phyloP scores from a whole-genome alignment of 495 filamentous ascomycete species.

The Apiosordaria backusii region DNA sequence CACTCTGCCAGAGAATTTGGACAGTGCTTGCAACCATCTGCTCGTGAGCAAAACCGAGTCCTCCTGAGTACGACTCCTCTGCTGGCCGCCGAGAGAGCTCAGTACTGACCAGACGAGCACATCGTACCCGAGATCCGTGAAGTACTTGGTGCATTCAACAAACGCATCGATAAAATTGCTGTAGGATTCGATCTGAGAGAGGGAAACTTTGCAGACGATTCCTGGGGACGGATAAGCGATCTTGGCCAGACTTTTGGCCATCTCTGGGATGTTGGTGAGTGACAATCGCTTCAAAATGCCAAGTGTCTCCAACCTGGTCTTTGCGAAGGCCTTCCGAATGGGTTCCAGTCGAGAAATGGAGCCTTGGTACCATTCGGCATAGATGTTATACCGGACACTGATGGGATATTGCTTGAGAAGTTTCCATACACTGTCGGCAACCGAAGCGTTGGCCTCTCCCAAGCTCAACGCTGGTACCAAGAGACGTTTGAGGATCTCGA shows the following conservation, averaged over 20 bases:
- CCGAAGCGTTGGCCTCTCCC: slow-evolving; percentile 72
- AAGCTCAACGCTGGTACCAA: slow-evolving; percentile 82
- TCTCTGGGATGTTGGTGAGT: slow-evolving; percentile 74
- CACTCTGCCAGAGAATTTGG: slow-evolving; percentile 79
- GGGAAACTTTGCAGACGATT: slow-evolving; percentile 82
- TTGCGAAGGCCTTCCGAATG: slow-evolving; percentile 73
- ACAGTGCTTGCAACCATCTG: slow-evolving; percentile 80
- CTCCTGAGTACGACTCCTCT: slow-evolving; percentile 72
- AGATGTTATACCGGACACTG: slow-evolving; percentile 78
- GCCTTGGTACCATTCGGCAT: slow-evolving; percentile 86
- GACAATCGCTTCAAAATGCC: slow-evolving; percentile 81
- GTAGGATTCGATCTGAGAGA: slow-evolving; percentile 85
- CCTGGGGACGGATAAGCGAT: slow-evolving; percentile 82
- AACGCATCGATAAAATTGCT: slow-evolving; percentile 89
- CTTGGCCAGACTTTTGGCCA: slow-evolving; percentile 83
- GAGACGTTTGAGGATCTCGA: slow-evolving; percentile 73
- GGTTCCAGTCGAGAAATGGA: slow-evolving; percentile 70
- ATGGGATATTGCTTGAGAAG: slow-evolving; percentile 75
- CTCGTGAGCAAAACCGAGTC: slow-evolving; percentile 79
- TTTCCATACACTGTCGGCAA: slow-evolving; percentile 79
- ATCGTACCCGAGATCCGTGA: slow-evolving; percentile 88
- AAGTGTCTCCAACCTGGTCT: slow-evolving; percentile 70
- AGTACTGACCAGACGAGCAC: slow-evolving; percentile 86
- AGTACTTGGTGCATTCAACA: slow-evolving; percentile 89
- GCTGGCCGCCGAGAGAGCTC: slow-evolving; percentile 69